phyloP scores from a whole-genome alignment of 2,329 filamentous ascomycete genomes.

The Trichophyton rubrum region DNA sequence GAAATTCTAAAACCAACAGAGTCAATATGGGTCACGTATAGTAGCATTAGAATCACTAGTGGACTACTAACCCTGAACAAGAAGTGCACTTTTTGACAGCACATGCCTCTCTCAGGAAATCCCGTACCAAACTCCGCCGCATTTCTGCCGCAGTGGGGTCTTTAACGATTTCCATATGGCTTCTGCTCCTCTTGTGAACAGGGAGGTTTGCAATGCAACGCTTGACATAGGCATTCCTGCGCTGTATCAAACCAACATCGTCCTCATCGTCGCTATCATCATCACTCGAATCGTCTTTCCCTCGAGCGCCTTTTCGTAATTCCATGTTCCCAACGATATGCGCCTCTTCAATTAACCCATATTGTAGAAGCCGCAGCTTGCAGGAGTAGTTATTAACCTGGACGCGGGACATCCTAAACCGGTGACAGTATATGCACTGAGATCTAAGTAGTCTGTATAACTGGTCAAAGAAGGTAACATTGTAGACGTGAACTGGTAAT shows the following conservation, averaged over 20 bases:
- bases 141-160: constrained; percentile 73
- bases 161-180: constrained; percentile 46
- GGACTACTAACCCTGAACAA: constrained; percentile 41
- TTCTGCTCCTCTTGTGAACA: constrained; percentile 32
- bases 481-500: constrained; percentile 83
- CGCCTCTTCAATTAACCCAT: constrained; percentile 64
- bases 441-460: constrained; percentile 71
- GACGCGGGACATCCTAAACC: constrained; percentile 64
- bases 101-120: constrained; percentile 64
- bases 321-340: constrained; percentile 43
- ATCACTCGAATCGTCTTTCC: constrained; percentile 43
- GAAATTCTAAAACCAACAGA: constrained; percentile 46
- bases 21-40: constrained; percentile 6
- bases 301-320: constrained; percentile 33
- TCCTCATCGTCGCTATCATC: constrained; percentile 54
- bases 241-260: constrained; percentile 40
- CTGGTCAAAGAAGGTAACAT: constrained; percentile 94
- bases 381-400: constrained; percentile 69
- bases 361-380: constrained; percentile 73
- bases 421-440: constrained; percentile 83
- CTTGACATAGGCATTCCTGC: constrained; percentile 57
- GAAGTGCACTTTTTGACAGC: constrained; percentile 57
- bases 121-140: constrained; percentile 62
- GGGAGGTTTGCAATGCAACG: constrained; percentile 53
- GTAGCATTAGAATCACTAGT: background rate